Percentiles rank a stretch among this genome's conserved stretches.
Conservation (phyloP, 345 rosid genomes). For the Hevea brasiliensis region DNA sequence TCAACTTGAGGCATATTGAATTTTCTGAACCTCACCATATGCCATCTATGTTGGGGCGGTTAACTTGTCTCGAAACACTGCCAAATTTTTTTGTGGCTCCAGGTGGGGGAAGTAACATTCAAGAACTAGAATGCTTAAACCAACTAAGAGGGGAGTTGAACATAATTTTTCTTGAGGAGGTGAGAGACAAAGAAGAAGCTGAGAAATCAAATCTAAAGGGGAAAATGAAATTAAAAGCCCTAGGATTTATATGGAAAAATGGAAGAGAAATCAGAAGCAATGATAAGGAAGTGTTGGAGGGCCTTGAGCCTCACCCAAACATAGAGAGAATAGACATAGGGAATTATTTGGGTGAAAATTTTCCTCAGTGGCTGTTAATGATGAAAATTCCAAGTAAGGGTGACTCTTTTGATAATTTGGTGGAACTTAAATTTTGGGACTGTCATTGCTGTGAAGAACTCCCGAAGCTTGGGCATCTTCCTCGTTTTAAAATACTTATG, state of each 20-base stretch:
- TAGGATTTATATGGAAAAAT: neutral
- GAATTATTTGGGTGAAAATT: neutral
- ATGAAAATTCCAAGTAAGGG: no score
- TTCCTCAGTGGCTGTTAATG: constrained; percentile 13
- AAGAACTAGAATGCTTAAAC: constrained; percentile 4
- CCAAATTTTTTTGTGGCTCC: neutral
- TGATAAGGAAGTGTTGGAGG: no score
- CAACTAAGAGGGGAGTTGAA: constrained; percentile 7
- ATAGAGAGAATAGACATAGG: neutral
- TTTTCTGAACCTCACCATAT: neutral
- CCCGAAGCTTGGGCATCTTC: constrained; percentile 26
- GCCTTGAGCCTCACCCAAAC: constrained; percentile 6
- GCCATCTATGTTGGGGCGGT: neutral
- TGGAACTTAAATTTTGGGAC: neutral
- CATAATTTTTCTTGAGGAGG: neutral
- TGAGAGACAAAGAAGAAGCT: neutral
- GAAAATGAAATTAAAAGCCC: neutral
- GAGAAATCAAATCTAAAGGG: no score
- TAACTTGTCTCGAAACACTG: neutral
- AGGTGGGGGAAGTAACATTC: neutral
- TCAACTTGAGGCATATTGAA: neutral
- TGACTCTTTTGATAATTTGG: neutral
- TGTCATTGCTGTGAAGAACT: constrained; percentile 3
- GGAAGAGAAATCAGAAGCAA: neutral
- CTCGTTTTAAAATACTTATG: constrained; percentile 16